phyloP scores from a whole-genome alignment of 1,284 basidiomycete genomes.

The Ganoderma sinense region DNA sequence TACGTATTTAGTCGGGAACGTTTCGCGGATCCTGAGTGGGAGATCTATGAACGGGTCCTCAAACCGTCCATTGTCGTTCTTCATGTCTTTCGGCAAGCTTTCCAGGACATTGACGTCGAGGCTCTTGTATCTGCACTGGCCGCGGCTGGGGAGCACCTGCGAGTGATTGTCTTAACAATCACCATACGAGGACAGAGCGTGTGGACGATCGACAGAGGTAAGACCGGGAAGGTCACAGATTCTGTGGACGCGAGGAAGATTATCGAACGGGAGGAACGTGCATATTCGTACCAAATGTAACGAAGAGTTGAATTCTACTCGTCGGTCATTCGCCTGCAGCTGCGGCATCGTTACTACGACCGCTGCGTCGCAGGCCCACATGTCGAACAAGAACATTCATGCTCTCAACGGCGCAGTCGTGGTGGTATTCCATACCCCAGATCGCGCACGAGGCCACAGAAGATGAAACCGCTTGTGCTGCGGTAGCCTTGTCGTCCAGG shows the following conservation, averaged over 20 bases:
- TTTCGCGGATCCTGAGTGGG: not conserved
- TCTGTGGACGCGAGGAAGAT: constrained; percentile 4
- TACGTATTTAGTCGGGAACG: not conserved
- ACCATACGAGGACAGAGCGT: constrained; percentile 2
- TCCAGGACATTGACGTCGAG: constrained; percentile 10
- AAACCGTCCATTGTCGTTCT: not conserved
- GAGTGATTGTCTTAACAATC: constrained; percentile 9
- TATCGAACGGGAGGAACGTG: constrained; percentile 15
- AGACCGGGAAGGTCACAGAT: not conserved
- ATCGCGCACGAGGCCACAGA: not conserved
- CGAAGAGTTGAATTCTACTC: not conserved
- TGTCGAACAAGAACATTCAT: not conserved
- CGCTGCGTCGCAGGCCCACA: not conserved
- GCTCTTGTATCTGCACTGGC: constrained; percentile 5
- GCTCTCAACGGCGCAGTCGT: not conserved
- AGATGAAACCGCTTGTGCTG: not conserved
- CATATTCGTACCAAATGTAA: not conserved
- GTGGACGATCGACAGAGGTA: constrained; percentile 10
- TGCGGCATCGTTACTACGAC: not conserved
- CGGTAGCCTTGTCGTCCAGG: not conserved
- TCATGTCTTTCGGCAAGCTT: not conserved
- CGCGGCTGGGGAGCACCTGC: constrained; percentile 5
- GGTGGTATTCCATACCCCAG: not conserved
- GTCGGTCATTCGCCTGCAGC: not conserved
- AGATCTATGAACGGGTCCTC: constrained; percentile 1